Conservation (phyloP, 805 yeast species). For the Wickerhamiella sergipiensis region DNA sequence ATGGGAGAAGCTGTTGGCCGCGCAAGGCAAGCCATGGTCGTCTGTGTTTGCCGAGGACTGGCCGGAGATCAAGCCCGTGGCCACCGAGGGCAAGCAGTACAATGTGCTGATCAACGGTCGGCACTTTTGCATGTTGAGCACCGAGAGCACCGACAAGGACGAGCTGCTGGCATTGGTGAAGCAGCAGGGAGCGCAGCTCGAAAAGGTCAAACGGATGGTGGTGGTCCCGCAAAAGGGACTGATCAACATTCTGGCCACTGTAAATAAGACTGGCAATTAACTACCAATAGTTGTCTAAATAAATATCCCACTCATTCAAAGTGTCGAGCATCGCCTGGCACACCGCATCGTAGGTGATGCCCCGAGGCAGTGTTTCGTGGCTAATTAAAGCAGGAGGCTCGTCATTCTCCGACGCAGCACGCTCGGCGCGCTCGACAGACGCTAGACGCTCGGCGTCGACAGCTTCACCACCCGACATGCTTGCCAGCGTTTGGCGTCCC, state of each 20-base stretch:
- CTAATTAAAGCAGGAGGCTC: not conserved
- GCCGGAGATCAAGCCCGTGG: constrained; percentile 38
- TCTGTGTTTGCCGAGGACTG: constrained; percentile 48
- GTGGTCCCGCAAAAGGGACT: constrained; percentile 12
- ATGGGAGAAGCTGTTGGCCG: constrained; percentile 38
- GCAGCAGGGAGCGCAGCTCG: not conserved
- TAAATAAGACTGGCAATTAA: not conserved
- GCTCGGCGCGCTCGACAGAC: too few relatives aligned
- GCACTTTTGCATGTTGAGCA: constrained; percentile 13
- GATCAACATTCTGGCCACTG: constrained; percentile 7
- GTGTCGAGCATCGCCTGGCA: constrained; percentile 3
- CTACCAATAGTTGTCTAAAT: constrained; percentile 1
- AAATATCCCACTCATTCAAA: not conserved
- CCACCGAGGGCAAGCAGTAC: constrained; percentile 31
- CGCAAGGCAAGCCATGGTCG: constrained; percentile 25
- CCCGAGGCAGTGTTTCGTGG: not conserved
- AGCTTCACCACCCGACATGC: too few relatives aligned
- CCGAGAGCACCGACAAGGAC: constrained; percentile 4
- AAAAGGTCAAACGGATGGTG: constrained; percentile 6
- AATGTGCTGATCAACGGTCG: constrained; percentile 67
- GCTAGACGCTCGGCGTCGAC: too few relatives aligned
- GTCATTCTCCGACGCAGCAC: too few relatives aligned
- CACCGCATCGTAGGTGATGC: not conserved
- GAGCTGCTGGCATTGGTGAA: constrained; percentile 5
- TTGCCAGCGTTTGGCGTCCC: too few relatives aligned